Evolutionary conservation across 2,329 filamentous ascomycete genomes (phyloP), one percentile per base, ranked within the genome.

Genomic region (Nakataea oryzae): DNA sequence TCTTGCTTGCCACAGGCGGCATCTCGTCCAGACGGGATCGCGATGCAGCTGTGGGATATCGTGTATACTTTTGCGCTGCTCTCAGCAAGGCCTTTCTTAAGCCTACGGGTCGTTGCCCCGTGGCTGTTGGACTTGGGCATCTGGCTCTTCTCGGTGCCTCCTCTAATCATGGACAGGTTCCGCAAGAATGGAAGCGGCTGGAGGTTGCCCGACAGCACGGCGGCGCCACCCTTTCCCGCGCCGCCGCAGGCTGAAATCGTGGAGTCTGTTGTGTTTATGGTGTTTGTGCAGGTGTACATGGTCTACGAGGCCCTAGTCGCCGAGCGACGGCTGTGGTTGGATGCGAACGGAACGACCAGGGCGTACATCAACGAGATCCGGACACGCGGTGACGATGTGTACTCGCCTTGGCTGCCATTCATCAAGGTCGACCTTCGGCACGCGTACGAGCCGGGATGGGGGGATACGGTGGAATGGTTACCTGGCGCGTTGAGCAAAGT

Each of bases 271-370:
- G 29, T 61, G 54, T 34, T 14, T 9, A 11, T 58, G 21, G 14
- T 17, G 11, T 9, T 62, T 17, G 9, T 57, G 7, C 14, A n/a
- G 14, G 1, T 54, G 30, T 26, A 14, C 32, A 14, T 55, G 4
- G 29, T 17, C n/a, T 55, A 30, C 32, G 30, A 27, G 24, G 21
- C 55, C 32, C 8, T 50, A 9, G n/a, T 6, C 3, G n/a, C 11
- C 24, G 60, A 62, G 34, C 30, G 60, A 17, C 4, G 5, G 24
- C n/a, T 62, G 6, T 62, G 60, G 60, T n/a, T 57, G 26, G 30
- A 12, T 14, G 60, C 60, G n/a, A 62, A 58, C 17, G 55, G 70
- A 11, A 50, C n/a, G 41, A 62, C 34, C 7, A 28, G 60, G 55
- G 60, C 55, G 9, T 62, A 62, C 50, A 29, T 54, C 60, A 59